Evolutionary conservation across 305 asterid genomes (phyloP), one percentile per base, ranked within the genome.

Genomic region (Striga hermonthica): DNA sequence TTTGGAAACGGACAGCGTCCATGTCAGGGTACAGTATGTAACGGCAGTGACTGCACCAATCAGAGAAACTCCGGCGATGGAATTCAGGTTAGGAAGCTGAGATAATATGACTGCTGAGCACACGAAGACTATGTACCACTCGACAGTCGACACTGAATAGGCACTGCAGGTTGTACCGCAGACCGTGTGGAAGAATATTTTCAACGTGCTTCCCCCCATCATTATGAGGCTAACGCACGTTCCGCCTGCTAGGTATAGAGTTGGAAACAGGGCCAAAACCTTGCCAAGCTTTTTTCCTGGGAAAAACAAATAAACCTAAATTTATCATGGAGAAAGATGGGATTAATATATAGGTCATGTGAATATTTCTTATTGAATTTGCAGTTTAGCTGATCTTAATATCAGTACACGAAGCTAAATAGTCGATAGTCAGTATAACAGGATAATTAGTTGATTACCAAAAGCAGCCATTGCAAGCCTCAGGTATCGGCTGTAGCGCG

Each of bases 81-180:
- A 86, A 55, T 91, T 91, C 53, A 91, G 82, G 72, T 91, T 91
- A 0, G 98, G 98, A 4, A 91, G 95, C 75, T 91, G 98, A 56
- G 92, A 65, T 47, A 91, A 70, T 62, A 89, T 39, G 28, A 81
- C 67, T 2, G 98, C 95, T 0, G 83, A 78, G 61, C 79, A 71
- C 5, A 86, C 84, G 65, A 91, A 91, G 6, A 85, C 64, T 0
- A 85, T 64, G 84, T 86, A 89, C 95, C 96, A 91, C 62, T 82
- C 94, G 1, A 81, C 60, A n/a, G 71, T 78, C 63, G 84, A 81
- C 3, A 85, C 38, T 6, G 83, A 67, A 62, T 67, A 69, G 0
- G 71, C 62, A 62, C 66, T 62, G 68, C 84, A 73, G 0, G 71
- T 60, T 16, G 81, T 65, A 28, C 77, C 76, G 14, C 88, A 78